Percentiles rank a stretch among this genome's conserved stretches.
Conservation (phyloP, 352 stramenopile genomes). For the Phytophthora cryptogea region DNA sequence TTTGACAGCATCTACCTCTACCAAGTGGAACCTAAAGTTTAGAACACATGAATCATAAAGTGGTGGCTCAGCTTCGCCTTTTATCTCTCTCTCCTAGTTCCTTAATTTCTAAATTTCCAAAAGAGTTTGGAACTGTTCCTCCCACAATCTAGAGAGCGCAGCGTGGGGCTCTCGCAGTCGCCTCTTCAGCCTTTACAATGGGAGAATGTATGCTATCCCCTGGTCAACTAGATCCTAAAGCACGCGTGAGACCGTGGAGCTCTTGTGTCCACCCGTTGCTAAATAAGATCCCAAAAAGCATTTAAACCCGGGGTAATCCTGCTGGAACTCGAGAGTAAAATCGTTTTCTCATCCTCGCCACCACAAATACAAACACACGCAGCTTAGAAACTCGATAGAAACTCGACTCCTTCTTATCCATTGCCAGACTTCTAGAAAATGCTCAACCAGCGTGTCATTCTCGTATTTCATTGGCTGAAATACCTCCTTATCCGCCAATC, state of each 20-base stretch:
- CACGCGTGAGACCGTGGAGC: constrained; percentile 23
- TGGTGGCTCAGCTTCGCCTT: constrained; percentile 81
- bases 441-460: constrained; percentile 5
- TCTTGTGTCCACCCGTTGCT: constrained; percentile 20
- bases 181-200: constrained; percentile 51
- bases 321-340: constrained; percentile 34
- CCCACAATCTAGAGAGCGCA: constrained; percentile 41
- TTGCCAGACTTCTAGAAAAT: constrained; percentile 23
- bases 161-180: constrained; percentile 36
- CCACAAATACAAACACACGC: not conserved
- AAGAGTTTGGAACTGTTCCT: constrained; percentile 33
- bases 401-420: too few relatives aligned
- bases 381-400: not conserved
- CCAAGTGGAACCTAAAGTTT: constrained; percentile 34
- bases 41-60: constrained; percentile 14
- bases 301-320: constrained; percentile 7
- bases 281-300: constrained; percentile 8
- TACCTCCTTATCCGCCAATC: constrained; percentile 14
- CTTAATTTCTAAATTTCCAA: constrained; percentile 5
- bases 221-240: constrained; percentile 1
- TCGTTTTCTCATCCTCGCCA: constrained; percentile 37
- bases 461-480: constrained; percentile 21
- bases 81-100: constrained; percentile 52
- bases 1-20: constrained; percentile 69
- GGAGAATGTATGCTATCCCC: constrained; percentile 25